Evolutionary conservation across 495 filamentous ascomycete species (phyloP), one percentile per base, ranked within the genome.

Genomic region (Venustampulla echinocandica): DNA sequence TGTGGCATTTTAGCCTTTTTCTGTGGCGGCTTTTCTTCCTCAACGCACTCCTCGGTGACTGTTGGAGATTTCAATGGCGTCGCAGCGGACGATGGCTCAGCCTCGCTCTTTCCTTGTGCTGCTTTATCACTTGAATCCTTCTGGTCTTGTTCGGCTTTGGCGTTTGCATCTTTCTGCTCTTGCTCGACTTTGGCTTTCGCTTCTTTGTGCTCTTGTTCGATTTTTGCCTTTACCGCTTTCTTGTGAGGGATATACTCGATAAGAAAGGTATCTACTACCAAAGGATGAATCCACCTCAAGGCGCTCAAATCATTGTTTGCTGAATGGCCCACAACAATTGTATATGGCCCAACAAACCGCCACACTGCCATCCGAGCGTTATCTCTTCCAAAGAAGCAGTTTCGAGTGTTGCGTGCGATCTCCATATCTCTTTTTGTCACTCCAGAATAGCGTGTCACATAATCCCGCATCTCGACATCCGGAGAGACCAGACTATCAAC

Each of bases 401-500:
- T 24, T 38, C 10, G 15, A 10, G 6, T 45, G 0, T 36, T 14
- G 1, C 42, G 43, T 0, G 66, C 64, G 0, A 42, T 15, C 5
- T 60, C 18, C n/a, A 69, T 43, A 37, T 60, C 57, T 0, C 10
- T 10, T 21, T 39, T 32, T 0, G 47, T 60, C 0, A 75, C 51
- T 0, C 71, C 70, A 11, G 67, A 70, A 18, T 54, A 67, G 0
- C 50, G 53, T 0, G 64, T 66, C 23, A 68, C 65, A 53, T 58
- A 62, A 44, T 75, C 64, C 9, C 28, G 30, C 46, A 75, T 69
- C 2, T 42, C 13, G 0, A 64, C 53, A 0, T 46, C 50, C 0
- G 73, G 72, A 1, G 41, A 53, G 0, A 75, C 72, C 7, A 75
- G 50, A 0, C 53, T 49, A 44, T 76, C 58, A 20, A 76, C 52